Evolutionary conservation across 257 asterid species (phyloP).

Genomic region (Lavandula angustifolia): DNA sequence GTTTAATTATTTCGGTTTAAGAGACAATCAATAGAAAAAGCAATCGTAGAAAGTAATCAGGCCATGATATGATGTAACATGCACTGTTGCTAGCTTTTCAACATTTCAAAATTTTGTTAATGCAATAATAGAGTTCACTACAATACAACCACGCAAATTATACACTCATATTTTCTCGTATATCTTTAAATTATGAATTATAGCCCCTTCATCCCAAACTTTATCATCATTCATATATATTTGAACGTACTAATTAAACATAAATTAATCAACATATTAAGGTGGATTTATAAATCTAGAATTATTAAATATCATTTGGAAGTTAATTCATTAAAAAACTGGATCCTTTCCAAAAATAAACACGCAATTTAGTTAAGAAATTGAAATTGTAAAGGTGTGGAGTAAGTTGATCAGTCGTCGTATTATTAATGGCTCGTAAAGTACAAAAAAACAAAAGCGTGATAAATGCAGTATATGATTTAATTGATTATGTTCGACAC

Average conservation of each 20-base stretch:
- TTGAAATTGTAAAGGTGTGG: too few species aligned
- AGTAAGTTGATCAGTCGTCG: neutral
- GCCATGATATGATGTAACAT: slow-evolving; percentile 30
- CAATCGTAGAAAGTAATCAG: slow-evolving; percentile 21
- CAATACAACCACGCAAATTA: too few species aligned
- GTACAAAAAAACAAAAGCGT: neutral
- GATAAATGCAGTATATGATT: neutral
- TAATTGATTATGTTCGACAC: slow-evolving; percentile 2
- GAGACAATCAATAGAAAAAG: neutral
- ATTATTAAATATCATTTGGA: too few species aligned
- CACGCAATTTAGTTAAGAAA: too few species aligned
- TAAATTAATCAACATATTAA: neutral
- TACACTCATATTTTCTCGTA: too few species aligned
- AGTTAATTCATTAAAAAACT: too few species aligned
- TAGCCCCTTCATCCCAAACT: too few species aligned
- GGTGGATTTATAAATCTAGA: too few species aligned
- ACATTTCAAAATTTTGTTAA: neutral
- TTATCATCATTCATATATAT: too few species aligned
- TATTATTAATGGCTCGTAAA: neutral
- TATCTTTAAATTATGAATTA: too few species aligned
- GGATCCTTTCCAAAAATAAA: too few species aligned
- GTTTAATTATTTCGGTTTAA: slow-evolving; percentile 20
- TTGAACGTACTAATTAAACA: neutral
- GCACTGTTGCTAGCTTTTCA: slow-evolving; percentile 9
- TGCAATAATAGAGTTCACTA: neutral